A percentile compares a stretch with the other conserved stretches of the same genome.
Conservation (phyloP, 495 filamentous ascomycete genomes). For the Neurospora intermedia region DNA sequence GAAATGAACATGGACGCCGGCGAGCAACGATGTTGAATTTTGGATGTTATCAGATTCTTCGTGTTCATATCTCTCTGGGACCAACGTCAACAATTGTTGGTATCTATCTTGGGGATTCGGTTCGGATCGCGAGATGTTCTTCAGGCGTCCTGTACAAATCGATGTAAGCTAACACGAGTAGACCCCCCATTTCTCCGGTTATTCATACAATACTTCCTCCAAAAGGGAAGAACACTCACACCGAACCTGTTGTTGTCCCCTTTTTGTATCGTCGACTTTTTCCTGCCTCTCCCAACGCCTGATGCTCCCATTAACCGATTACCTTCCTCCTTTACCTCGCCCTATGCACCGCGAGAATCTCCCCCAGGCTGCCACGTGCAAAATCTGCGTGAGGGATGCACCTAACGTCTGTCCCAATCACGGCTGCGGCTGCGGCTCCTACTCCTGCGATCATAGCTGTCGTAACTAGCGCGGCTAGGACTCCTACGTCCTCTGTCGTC, state of each 20-base stretch:
- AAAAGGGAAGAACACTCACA: not conserved
- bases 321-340: not conserved
- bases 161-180: not conserved
- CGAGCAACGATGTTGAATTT: not conserved
- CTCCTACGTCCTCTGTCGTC: slow-evolving; percentile 41
- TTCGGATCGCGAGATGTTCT: not conserved
- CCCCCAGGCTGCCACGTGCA: not conserved
- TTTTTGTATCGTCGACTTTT: not conserved
- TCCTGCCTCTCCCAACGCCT: not conserved
- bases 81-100: not conserved
- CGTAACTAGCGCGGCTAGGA: slow-evolving; percentile 52
- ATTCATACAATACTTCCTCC: not conserved
- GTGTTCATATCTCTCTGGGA: not conserved
- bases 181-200: not conserved
- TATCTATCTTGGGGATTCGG: not conserved
- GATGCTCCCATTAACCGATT: not conserved
- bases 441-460: slow-evolving; percentile 23
- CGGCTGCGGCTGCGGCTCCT: slow-evolving; percentile 19
- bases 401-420: slow-evolving; percentile 6
- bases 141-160: not conserved
- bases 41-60: not conserved
- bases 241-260: not conserved
- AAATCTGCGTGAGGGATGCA: not conserved
- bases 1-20: not conserved
- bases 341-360: not conserved